These are phyloP conservation scores for Suillus lakei DNA, from an alignment of 768 basidiomycete genomes.

Conservation along the genomic window DNA sequence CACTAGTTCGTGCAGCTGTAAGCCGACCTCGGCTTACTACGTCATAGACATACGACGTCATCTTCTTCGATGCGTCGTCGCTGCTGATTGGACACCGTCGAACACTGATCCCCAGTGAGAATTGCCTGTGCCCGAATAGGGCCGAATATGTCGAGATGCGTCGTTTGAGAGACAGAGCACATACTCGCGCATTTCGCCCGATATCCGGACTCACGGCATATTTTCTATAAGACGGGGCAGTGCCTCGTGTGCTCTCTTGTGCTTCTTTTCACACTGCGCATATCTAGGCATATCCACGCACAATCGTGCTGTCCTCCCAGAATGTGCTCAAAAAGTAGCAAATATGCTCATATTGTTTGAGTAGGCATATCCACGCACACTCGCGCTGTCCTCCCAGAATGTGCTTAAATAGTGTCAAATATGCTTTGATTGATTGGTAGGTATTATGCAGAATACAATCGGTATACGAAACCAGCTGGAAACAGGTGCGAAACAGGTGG, in stretches of 20 bases:
- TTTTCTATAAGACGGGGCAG: not conserved
- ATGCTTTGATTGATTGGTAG: not conserved
- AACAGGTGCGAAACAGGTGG: not conserved
- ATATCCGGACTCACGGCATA: not conserved
- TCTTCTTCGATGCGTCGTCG: too few species aligned
- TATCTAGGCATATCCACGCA: too few species aligned
- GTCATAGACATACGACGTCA: too few species aligned
- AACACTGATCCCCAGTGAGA: too few species aligned
- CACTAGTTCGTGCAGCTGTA: too few species aligned
- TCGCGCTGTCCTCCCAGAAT: not conserved
- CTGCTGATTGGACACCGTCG: too few species aligned
- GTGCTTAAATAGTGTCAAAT: not conserved
- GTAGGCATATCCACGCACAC: not conserved
- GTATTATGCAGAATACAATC: not conserved
- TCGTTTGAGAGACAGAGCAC: not conserved
- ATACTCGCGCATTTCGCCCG: not conserved
- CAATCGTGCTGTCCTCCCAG: not conserved
- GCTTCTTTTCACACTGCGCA: too few species aligned
- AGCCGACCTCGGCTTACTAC: too few species aligned
- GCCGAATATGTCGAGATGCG: not conserved
- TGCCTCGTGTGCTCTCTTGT: not conserved
- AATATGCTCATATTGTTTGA: too few species aligned
- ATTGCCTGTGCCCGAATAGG: not conserved
- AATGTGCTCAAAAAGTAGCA: not conserved
- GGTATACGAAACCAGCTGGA: not conserved